Evolutionary conservation across 2,329 filamentous ascomycete genomes (phyloP), one percentile per base, ranked within the genome.

Genomic region (Aspergillus quadricinctus): DNA sequence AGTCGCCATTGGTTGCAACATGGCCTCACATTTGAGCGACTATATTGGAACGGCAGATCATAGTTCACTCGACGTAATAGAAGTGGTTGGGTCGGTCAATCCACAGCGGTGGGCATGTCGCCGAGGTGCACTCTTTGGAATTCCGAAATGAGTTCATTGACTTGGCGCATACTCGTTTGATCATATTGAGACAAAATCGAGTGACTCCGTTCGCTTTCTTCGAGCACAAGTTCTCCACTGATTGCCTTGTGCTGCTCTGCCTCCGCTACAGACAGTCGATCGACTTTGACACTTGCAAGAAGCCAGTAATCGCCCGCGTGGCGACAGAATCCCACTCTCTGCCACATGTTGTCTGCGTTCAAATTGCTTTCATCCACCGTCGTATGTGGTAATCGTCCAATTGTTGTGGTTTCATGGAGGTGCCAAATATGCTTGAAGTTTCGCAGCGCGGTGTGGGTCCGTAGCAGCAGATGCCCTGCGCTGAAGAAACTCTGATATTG

Each of bases 141-240:
- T 1, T 66, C 67, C 45, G 65, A 65, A 23, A 75, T 75, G n/a
- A 75, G 57, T 43, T 73, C 68, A 53, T 75, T 75, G 10, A 75
- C 67, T 54, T 76, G 73, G 5, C 68, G 66, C 73, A 75, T 74
- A 55, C 72, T 75, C 0, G 73, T 75, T 54, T 76, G 71, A 54
- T 75, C 72, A 57, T 73, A 75, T 56, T 72, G 64, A 37, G 66
- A 62, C 29, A 74, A 56, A 19, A 74, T 70, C 7, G 69, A 67
- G 50, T 72, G 67, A 25, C 61, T 23, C 0, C 58, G 55, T 1
- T 61, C 56, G 35, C 43, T 53, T 10, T 62, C 52, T 7, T 54
- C 55, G 3, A 4, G 43, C 21, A 46, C 21, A 3, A 23, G 10
- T 27, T 46, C 21, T 29, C 57, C 35, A 21, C 49, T 48, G 5